Conservation (phyloP, 2,329 filamentous ascomycete species). For the Pestalotiopsis sp. region DNA sequence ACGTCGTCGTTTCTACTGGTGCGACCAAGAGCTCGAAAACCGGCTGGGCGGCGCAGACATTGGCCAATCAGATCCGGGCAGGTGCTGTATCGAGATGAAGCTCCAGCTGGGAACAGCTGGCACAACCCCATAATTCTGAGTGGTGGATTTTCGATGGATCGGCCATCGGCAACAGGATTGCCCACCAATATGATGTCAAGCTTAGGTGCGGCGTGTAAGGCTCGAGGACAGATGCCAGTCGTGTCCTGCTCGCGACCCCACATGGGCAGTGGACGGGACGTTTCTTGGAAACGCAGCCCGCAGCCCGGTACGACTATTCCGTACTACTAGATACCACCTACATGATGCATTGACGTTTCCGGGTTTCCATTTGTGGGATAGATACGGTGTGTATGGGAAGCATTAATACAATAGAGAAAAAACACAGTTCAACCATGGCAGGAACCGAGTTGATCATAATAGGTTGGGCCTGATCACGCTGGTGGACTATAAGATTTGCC, state of each 20-base stretch:
- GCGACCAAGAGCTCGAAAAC: not conserved
- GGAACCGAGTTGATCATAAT: not conserved
- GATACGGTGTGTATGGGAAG: not conserved
- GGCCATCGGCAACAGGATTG: constrained; percentile 4
- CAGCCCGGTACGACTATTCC: not conserved
- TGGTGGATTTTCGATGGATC: constrained; percentile 6
- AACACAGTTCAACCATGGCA: not conserved
- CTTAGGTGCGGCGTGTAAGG: not conserved
- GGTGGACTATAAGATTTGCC: not conserved
- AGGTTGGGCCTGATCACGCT: not conserved
- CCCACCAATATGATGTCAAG: constrained; percentile 13
- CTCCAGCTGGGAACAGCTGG: not conserved
- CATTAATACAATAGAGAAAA: not conserved
- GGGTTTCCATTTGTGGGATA: not conserved
- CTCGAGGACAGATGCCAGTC: not conserved
- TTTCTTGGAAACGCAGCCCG: not conserved
- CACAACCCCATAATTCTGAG: not conserved
- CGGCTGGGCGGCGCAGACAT: not conserved
- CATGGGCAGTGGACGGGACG: not conserved
- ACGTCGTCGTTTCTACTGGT: not conserved
- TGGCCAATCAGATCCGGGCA: not conserved
- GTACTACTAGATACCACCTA: not conserved
- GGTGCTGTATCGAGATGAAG: not conserved
- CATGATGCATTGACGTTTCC: not conserved
- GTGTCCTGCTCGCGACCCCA: not conserved